Percentiles rank a stretch among this genome's conserved stretches.
Evolutionary conservation across 2,329 filamentous ascomycete species (phyloP).

Genomic region (Beauveria pseudobassiana): DNA sequence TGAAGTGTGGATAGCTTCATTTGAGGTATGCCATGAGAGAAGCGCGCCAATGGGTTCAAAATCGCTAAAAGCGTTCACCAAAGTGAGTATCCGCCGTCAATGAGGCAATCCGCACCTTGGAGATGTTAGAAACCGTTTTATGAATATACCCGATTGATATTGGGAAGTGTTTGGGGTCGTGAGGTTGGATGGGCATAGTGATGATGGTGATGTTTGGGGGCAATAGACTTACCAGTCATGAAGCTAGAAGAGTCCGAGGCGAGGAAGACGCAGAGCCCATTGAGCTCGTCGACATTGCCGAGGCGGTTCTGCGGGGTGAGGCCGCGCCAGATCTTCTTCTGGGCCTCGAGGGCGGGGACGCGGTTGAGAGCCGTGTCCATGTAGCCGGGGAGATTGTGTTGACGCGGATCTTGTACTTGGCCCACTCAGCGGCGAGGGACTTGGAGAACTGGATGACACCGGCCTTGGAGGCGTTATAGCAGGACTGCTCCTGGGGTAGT

Average conservation of each 20-base stretch:
- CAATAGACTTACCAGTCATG: conserved; percentile 54
- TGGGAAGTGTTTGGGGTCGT: conserved; percentile 26
- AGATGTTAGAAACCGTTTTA: neutral
- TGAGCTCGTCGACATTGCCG: conserved; percentile 67
- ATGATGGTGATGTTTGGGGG: neutral
- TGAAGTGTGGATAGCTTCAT: neutral
- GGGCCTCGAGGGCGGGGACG: conserved; percentile 67
- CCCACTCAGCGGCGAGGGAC: conserved; percentile 78
- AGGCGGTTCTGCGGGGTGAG: conserved; percentile 67
- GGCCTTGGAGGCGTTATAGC: conserved; percentile 80
- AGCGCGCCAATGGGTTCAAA: neutral
- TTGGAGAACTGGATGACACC: conserved; percentile 72
- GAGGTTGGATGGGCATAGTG: neutral
- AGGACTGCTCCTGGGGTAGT: conserved; percentile 79
- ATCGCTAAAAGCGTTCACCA: conserved; percentile 33
- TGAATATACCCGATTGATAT: conserved; percentile 22
- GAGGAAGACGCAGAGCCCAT: conserved; percentile 69
- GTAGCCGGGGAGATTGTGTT: conserved; percentile 80
- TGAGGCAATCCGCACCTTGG: conserved; percentile 39
- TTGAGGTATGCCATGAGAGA: neutral
- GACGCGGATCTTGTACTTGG: conserved; percentile 70
- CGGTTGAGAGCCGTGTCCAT: conserved; percentile 81
- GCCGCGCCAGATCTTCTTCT: conserved; percentile 75
- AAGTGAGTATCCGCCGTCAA: conserved; percentile 63
- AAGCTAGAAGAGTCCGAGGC: conserved; percentile 65